A percentile compares a stretch with the other conserved stretches of the same genome.
Conservation (phyloP, 208 protist species). For the Wallacemonas collosoma region DNA sequence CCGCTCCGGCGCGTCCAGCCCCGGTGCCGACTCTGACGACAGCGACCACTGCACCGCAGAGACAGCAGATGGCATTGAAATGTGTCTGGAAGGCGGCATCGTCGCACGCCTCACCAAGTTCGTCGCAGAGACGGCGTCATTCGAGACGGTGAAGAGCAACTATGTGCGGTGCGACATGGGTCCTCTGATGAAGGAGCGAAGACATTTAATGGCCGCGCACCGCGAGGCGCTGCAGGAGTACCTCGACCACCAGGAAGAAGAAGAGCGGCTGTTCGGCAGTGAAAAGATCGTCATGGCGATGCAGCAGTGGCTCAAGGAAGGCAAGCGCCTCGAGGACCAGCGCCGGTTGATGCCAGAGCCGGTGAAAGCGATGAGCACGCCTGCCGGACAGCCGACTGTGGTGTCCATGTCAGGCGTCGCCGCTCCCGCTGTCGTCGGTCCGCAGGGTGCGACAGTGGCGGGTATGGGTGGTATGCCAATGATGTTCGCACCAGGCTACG, state of each 20-base stretch:
- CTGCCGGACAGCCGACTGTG: background rate
- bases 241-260: slow-evolving; percentile 52
- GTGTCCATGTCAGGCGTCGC: background rate
- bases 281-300: slow-evolving; percentile 39
- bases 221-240: slow-evolving; percentile 63
- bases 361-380: slow-evolving; percentile 19
- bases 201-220: slow-evolving; percentile 47
- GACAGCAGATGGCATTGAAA: slow-evolving; percentile 61
- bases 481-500: slow-evolving; percentile 13
- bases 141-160: slow-evolving; percentile 70
- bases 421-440: background rate
- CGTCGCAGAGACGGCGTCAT: slow-evolving; percentile 66
- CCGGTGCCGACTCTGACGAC: slow-evolving; percentile 26
- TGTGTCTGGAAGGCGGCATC: slow-evolving; percentile 60
- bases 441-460: background rate
- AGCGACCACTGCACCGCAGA: slow-evolving; percentile 16
- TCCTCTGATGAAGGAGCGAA: slow-evolving; percentile 77
- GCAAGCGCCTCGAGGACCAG: slow-evolving; percentile 38
- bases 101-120: slow-evolving; percentile 75
- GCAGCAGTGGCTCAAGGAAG: slow-evolving; percentile 59
- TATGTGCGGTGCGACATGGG: slow-evolving; percentile 79
- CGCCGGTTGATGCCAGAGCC: slow-evolving; percentile 21
- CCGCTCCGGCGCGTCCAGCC: slow-evolving; percentile 4
- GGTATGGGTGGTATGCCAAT: background rate
- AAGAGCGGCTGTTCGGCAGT: slow-evolving; percentile 71